These are phyloP conservation scores for Rhinocladiella similis DNA, from an alignment of 2,329 filamentous ascomycete genomes.

Conservation along the genomic window DNA sequence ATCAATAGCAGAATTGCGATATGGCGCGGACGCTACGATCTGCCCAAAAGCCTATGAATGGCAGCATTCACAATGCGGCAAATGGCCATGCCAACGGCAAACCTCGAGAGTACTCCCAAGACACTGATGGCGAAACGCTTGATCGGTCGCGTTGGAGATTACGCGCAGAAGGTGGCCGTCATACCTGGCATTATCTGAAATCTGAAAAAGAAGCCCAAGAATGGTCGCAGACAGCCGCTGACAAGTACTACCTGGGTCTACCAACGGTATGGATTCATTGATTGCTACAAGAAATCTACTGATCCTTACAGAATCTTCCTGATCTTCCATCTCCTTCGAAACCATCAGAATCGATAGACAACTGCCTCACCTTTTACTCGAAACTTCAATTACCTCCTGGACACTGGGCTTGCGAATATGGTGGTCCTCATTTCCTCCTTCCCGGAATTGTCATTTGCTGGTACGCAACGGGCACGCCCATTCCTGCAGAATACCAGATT, in stretches of 20 bases:
- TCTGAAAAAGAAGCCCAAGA: slow-evolving; percentile 67
- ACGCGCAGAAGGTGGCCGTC: slow-evolving; percentile 75
- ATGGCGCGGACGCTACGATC: slow-evolving; percentile 13
- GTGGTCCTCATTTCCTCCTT: slow-evolving; percentile 93
- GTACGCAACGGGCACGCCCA: slow-evolving; percentile 85
- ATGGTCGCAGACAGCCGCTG: slow-evolving; percentile 87
- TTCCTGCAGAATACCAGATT: slow-evolving; percentile 74
- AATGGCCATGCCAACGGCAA: slow-evolving; percentile 15
- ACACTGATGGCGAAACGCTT: slow-evolving; percentile 52
- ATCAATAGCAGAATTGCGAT: neutral
- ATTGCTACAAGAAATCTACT: slow-evolving; percentile 1
- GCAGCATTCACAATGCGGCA: slow-evolving; percentile 2
- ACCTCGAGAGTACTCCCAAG: neutral
- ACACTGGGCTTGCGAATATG: slow-evolving; percentile 97
- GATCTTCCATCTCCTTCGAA: slow-evolving; percentile 68
- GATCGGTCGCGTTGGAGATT: slow-evolving; percentile 84
- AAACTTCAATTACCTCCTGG: slow-evolving; percentile 84
- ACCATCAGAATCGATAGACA: slow-evolving; percentile 74
- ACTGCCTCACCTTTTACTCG: slow-evolving; percentile 85
- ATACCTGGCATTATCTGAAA: slow-evolving; percentile 90
- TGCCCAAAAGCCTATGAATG: slow-evolving; percentile 9
- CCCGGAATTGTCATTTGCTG: slow-evolving; percentile 82
- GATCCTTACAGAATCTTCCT: slow-evolving; percentile 64
- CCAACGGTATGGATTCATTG: slow-evolving; percentile 61
- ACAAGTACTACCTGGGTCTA: slow-evolving; percentile 83